Percentiles rank a stretch among this genome's conserved stretches.
Evolutionary conservation across 2,329 filamentous ascomycete species (phyloP).

Genomic region (Cercospora brassicicola): DNA sequence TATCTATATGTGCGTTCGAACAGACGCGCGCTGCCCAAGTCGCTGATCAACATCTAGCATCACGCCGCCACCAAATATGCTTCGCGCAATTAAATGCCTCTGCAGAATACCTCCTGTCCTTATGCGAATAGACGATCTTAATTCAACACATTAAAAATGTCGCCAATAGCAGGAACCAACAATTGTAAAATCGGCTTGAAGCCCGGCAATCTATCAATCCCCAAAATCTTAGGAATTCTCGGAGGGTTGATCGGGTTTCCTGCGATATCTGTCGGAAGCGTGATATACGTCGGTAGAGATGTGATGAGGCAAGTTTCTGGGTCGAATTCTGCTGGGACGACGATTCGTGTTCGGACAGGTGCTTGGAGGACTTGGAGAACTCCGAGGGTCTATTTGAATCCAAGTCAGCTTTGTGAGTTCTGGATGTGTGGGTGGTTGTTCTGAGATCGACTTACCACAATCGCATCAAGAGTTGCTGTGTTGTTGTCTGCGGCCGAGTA

Average conservation of each 20-base stretch:
- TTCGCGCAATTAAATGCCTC: background rate
- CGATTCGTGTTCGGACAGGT: slow-evolving; percentile 3
- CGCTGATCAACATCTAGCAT: background rate
- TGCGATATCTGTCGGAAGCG: background rate
- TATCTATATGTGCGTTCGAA: background rate
- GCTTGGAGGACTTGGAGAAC: slow-evolving; percentile 2
- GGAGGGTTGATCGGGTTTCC: slow-evolving; percentile 10
- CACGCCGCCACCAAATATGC: background rate
- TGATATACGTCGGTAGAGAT: slow-evolving; percentile 7
- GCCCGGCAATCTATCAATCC: slow-evolving; percentile 2
- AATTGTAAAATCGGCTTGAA: slow-evolving; percentile 1
- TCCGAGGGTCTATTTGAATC: background rate
- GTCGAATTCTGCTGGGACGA: slow-evolving; percentile 12
- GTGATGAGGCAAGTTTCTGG: slow-evolving; percentile 8
- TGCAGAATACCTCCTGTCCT: background rate
- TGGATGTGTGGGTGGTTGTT: too few relatives aligned
- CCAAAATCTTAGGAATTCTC: slow-evolving; percentile 5
- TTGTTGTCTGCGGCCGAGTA: slow-evolving; percentile 7
- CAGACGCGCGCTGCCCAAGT: background rate
- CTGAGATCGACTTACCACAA: slow-evolving; percentile 5
- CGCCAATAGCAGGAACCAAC: slow-evolving; percentile 9
- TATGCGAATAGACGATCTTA: background rate
- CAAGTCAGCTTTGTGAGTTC: too few relatives aligned
- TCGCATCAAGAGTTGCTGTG: slow-evolving; percentile 10
- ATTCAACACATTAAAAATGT: background rate